Conservation (phyloP, 148 eudicot genomes). For the Nyssa sinensis region DNA sequence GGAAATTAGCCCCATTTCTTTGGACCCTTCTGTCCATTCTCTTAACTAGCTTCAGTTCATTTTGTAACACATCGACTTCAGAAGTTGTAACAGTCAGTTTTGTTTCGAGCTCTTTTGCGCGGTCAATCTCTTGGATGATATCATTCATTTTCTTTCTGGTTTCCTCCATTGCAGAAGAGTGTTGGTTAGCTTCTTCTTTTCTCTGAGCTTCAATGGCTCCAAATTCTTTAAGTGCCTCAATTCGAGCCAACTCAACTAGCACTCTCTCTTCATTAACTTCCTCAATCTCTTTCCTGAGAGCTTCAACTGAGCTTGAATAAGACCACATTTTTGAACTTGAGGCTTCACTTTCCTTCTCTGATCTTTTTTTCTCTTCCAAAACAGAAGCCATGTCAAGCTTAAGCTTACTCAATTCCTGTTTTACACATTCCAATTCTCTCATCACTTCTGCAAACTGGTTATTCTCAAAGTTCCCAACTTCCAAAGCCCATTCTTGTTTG, state of each 20-base stretch:
- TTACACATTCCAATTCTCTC: slow-evolving; percentile 51
- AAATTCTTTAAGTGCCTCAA: slow-evolving; percentile 78
- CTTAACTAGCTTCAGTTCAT: slow-evolving; percentile 50
- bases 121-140: slow-evolving; percentile 41
- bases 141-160: slow-evolving; percentile 37
- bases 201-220: slow-evolving; percentile 59
- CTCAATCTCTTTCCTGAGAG: slow-evolving; percentile 58
- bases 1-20: slow-evolving; percentile 15
- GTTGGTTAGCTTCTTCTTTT: slow-evolving; percentile 37
- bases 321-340: slow-evolving; percentile 34
- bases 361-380: slow-evolving; percentile 50
- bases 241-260: slow-evolving; percentile 75
- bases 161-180: slow-evolving; percentile 40
- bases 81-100: slow-evolving; percentile 40
- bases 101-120: slow-evolving; percentile 41
- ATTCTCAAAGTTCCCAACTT: slow-evolving; percentile 15
- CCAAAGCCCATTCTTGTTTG: slow-evolving; percentile 10
- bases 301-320: slow-evolving; percentile 30
- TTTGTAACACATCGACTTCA: slow-evolving; percentile 50
- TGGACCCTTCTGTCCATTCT: slow-evolving; percentile 40
- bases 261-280: slow-evolving; percentile 76
- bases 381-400: slow-evolving; percentile 59
- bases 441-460: slow-evolving; percentile 37
- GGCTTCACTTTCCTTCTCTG: slow-evolving; percentile 54
- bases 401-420: slow-evolving; percentile 64